Conservation (phyloP, 2,329 filamentous ascomycete genomes). For the Trichoderma sp. region DNA sequence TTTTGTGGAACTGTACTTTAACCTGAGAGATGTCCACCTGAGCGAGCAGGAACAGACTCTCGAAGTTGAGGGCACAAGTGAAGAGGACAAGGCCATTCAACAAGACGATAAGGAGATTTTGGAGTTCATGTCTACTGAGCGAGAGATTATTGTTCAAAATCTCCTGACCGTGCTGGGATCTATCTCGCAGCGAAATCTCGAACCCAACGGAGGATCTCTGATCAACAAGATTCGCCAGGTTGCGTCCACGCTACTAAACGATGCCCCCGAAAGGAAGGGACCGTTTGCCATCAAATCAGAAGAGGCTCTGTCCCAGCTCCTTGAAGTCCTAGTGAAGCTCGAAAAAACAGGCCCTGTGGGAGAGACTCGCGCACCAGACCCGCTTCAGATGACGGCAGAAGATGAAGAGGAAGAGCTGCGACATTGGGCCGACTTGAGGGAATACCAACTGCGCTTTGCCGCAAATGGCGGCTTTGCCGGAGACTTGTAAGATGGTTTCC, state of each 20-base stretch:
- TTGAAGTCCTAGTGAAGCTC: conserved; percentile 71
- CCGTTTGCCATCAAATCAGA: conserved; percentile 57
- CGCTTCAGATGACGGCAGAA: conserved; percentile 45
- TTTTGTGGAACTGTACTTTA: conserved; percentile 82
- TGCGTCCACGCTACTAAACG: conserved; percentile 72
- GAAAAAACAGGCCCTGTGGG: conserved; percentile 56
- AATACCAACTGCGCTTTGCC: conserved; percentile 72
- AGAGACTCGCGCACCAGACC: conserved; percentile 32
- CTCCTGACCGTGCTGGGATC: conserved; percentile 70
- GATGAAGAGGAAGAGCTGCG: conserved; percentile 74
- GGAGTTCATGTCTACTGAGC: conserved; percentile 67
- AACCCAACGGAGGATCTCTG: conserved; percentile 62
- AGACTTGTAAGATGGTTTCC: neutral
- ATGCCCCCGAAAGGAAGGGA: conserved; percentile 49
- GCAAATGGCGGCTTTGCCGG: conserved; percentile 56
- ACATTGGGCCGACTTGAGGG: conserved; percentile 74
- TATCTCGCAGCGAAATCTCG: conserved; percentile 81
- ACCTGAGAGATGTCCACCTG: conserved; percentile 65
- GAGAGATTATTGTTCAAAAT: conserved; percentile 77
- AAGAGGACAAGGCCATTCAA: conserved; percentile 38
- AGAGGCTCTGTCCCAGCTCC: conserved; percentile 66
- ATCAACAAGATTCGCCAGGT: conserved; percentile 84
- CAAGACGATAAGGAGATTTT: conserved; percentile 50
- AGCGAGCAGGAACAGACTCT: conserved; percentile 41
- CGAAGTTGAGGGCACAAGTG: conserved; percentile 29